Conservation (phyloP, 1,139 yeast species). For the Diutina ranongensis region DNA sequence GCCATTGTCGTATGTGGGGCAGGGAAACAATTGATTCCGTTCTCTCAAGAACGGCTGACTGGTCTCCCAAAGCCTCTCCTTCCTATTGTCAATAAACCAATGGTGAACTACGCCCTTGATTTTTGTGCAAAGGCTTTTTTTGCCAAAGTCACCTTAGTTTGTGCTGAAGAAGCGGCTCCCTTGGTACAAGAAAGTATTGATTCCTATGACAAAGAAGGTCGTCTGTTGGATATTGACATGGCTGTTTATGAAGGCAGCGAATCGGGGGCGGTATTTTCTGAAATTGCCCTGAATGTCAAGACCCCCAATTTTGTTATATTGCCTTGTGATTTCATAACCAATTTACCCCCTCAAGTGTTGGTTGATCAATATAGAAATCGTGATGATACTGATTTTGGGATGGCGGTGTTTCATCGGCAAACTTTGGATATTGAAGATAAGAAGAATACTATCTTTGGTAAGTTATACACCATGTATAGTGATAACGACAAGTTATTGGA, state of each 20-base stretch:
- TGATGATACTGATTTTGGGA: conserved; percentile 52
- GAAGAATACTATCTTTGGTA: conserved; percentile 43
- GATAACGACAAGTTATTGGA: conserved; percentile 60
- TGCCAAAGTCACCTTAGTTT: conserved; percentile 35
- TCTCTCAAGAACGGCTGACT: conserved; percentile 44
- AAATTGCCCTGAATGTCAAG: neutral
- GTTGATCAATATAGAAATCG: conserved; percentile 75
- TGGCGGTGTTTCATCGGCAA: conserved; percentile 64
- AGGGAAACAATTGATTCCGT: conserved; percentile 64
- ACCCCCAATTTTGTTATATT: conserved; percentile 50
- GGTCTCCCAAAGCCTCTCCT: conserved; percentile 75
- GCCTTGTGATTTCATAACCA: conserved; percentile 91
- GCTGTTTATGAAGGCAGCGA: neutral
- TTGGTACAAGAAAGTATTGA: conserved; percentile 31
- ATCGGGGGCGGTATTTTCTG: neutral
- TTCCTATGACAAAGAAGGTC: neutral
- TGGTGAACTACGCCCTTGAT: conserved; percentile 76
- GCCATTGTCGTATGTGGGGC: conserved; percentile 85
- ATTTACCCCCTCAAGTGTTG: conserved; percentile 80
- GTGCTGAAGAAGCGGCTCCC: conserved; percentile 18
- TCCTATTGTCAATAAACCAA: conserved; percentile 86
- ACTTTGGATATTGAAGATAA: conserved; percentile 67
- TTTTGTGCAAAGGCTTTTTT: conserved; percentile 91
- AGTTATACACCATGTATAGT: conserved; percentile 38
- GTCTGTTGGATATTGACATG: neutral